Evolutionary conservation across 148 eudicot species (phyloP).

Genomic region (Cornus kousa): DNA sequence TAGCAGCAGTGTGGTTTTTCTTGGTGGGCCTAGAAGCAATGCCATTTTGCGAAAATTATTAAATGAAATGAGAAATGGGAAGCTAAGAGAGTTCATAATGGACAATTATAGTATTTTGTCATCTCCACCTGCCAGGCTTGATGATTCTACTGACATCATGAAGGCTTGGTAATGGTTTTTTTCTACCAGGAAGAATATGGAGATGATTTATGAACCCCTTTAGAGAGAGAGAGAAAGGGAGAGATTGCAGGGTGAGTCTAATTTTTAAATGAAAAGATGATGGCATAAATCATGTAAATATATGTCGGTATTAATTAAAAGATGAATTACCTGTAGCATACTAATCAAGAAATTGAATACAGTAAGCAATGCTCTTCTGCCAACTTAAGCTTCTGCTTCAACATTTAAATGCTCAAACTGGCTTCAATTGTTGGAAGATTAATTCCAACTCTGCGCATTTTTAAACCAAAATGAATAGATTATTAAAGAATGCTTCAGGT

Average conservation of each 20-base stretch:
- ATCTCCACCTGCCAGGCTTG: slow-evolving; percentile 35
- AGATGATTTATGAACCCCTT: slow-evolving; percentile 34
- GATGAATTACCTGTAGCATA: slow-evolving; percentile 32
- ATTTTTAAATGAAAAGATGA: neutral
- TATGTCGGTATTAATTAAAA: neutral
- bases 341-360: slow-evolving; percentile 31
- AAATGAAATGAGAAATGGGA: neutral
- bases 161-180: slow-evolving; percentile 32
- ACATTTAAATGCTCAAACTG: slow-evolving; percentile 44
- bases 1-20: slow-evolving; percentile 26
- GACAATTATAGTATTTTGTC: neutral
- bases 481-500: neutral
- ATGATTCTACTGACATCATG: slow-evolving; percentile 43
- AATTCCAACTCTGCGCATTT: slow-evolving; percentile 38
- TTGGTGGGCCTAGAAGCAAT: slow-evolving; percentile 28
- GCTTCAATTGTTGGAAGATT: slow-evolving; percentile 49
- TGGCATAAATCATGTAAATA: neutral
- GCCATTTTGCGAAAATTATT: slow-evolving; percentile 31
- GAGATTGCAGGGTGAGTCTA: neutral
- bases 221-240: neutral
- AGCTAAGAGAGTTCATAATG: neutral
- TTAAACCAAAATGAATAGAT: no score
- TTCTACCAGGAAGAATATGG: slow-evolving; percentile 33
- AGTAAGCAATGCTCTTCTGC: slow-evolving; percentile 49
- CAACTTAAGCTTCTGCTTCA: slow-evolving; percentile 46